phyloP scores from a whole-genome alignment of 1,284 basidiomycete genomes.

The Apiotrichum laibachii region DNA sequence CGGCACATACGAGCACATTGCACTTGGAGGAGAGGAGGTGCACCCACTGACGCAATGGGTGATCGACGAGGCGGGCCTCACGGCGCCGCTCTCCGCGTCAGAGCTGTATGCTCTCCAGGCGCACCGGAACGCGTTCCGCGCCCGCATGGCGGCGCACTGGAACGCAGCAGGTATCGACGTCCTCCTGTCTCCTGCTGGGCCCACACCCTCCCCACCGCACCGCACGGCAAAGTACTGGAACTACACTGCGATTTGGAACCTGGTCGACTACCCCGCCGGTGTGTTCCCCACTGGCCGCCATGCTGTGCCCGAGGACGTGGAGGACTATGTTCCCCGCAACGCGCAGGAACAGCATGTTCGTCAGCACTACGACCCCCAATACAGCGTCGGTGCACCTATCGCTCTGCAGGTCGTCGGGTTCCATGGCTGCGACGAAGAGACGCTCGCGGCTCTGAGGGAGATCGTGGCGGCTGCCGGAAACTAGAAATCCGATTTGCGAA shows the following conservation, averaged over 20 bases:
- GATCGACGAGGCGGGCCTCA: conserved; percentile 13
- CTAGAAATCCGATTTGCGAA: too few species aligned
- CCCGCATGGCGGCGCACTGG: conserved; percentile 32
- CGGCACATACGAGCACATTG: conserved; percentile 21
- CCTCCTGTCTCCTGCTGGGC: conserved; percentile 40
- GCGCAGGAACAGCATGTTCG: conserved; percentile 50
- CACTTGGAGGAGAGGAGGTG: conserved; percentile 34
- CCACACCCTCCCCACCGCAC: conserved; percentile 39
- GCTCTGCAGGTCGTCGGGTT: conserved; percentile 19
- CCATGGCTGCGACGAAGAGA: conserved; percentile 18
- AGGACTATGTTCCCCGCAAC: conserved; percentile 52
- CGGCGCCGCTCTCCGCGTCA: conserved; percentile 22
- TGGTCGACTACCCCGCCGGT: conserved; percentile 65
- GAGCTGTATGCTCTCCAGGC: conserved; percentile 34
- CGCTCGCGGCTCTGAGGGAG: conserved; percentile 1
- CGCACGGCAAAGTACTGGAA: conserved; percentile 44
- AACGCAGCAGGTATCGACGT: conserved; percentile 34
- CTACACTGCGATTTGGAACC: conserved; percentile 67
- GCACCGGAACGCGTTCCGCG: conserved; percentile 35
- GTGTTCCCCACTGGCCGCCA: conserved; percentile 63
- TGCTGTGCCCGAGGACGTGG: conserved; percentile 56
- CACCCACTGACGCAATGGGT: conserved; percentile 43
- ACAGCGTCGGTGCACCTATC: conserved; percentile 13
- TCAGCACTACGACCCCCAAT: conserved; percentile 23
- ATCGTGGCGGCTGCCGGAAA: background rate